A percentile compares a stretch with the other conserved stretches of the same genome.
phyloP scores from a whole-genome alignment of 164 flowering plant species.

The Platanus orientalis region DNA sequence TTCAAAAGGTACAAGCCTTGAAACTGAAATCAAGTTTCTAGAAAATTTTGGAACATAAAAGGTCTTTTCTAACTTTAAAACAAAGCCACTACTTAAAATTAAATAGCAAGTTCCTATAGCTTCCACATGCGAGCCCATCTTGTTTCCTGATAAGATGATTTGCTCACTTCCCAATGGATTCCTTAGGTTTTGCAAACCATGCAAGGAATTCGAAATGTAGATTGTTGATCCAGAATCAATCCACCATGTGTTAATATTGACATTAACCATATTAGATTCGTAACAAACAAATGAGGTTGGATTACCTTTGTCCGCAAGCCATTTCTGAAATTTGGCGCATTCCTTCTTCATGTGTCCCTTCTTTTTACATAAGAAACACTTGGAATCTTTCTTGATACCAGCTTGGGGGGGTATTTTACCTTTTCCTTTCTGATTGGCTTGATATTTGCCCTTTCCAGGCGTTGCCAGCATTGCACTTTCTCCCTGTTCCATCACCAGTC shows the following conservation, averaged over 20 bases:
- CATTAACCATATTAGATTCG: constrained; percentile 6
- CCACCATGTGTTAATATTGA: not conserved
- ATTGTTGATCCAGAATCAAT: not conserved
- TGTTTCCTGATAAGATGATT: constrained; percentile 1
- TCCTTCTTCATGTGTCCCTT: constrained; percentile 5
- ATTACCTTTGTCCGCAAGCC: constrained; percentile 8
- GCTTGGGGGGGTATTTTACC: not conserved
- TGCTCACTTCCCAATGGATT: constrained; percentile 3
- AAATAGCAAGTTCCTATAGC: not conserved
- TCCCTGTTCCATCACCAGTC: not conserved
- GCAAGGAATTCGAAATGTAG: not conserved
- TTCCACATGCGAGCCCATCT: constrained; percentile 4
- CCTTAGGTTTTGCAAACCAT: not conserved
- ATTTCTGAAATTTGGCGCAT: not conserved
- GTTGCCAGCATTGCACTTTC: not conserved
- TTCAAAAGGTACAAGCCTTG: no score
- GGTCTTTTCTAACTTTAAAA: constrained; percentile 1
- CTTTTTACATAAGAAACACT: constrained; percentile 6
- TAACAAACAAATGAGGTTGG: constrained; percentile 2
- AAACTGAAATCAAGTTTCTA: no score
- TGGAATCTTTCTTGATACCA: not conserved
- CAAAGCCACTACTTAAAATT: not conserved
- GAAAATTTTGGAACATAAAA: no score
- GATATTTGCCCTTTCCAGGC: not conserved
- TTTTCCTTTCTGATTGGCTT: not conserved